Conservation (phyloP, 306 rosid species). For the Acacia melanoxylon region DNA sequence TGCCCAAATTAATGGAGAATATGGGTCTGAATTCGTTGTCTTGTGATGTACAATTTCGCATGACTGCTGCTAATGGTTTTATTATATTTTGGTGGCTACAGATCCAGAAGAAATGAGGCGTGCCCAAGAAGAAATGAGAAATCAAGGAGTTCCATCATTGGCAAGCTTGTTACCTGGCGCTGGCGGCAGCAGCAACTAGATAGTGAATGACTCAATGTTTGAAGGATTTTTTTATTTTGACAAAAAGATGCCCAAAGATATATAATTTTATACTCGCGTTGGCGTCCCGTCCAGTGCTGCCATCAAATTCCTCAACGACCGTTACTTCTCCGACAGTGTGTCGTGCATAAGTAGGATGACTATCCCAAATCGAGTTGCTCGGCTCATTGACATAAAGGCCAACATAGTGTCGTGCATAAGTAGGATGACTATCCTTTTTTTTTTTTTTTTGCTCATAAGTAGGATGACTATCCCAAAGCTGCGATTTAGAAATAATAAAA, state of each 20-base stretch:
- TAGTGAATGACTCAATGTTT: slow-evolving; percentile 4
- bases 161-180: slow-evolving; percentile 87
- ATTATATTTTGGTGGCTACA: slow-evolving; percentile 42
- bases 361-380: no score
- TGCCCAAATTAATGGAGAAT: slow-evolving; percentile 97
- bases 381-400: no score
- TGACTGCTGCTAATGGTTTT: slow-evolving; percentile 32
- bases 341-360: no score
- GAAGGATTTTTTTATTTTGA: slow-evolving; percentile 23
- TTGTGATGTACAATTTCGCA: slow-evolving; percentile 8
- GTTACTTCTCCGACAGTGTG: slow-evolving; percentile 61
- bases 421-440: no score
- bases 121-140: slow-evolving; percentile 98
- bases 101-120: slow-evolving; percentile 99
- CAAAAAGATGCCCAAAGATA: slow-evolving; percentile 6
- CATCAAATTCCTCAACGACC: slow-evolving; percentile 49
- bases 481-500: no score
- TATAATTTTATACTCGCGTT: slow-evolving; percentile 25
- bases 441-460: no score
- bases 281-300: slow-evolving; percentile 23
- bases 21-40: slow-evolving; percentile 56
- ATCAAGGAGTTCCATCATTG: slow-evolving; percentile 91
- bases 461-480: no score
- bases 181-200: slow-evolving; percentile 63
- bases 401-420: no score